Percentiles rank a stretch among this genome's conserved stretches.
Evolutionary conservation across 2,329 filamentous ascomycete genomes (phyloP).

Genomic region (Colletotrichum graminicola): DNA sequence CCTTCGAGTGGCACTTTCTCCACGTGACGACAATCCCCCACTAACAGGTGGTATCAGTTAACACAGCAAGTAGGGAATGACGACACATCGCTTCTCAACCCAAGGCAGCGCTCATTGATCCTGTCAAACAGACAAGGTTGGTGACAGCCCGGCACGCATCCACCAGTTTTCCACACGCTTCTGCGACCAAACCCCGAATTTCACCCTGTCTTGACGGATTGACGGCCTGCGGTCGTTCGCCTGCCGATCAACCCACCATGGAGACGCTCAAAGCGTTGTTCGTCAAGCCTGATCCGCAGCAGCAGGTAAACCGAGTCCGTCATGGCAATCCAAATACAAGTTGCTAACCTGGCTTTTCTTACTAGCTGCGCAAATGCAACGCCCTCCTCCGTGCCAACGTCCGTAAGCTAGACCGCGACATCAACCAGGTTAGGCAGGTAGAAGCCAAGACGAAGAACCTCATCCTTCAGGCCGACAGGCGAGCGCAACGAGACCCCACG

Average conservation of each 20-base stretch:
- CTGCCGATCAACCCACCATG: slow-evolving; percentile 66
- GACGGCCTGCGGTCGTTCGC: slow-evolving; percentile 16
- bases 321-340: slow-evolving; percentile 7
- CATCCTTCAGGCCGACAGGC: slow-evolving; percentile 85
- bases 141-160: slow-evolving; percentile 26
- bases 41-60: slow-evolving; percentile 33
- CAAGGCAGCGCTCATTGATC: slow-evolving; percentile 36
- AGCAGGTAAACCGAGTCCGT: slow-evolving; percentile 74
- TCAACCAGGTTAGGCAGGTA: slow-evolving; percentile 79
- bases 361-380: slow-evolving; percentile 94
- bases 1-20: slow-evolving; percentile 8
- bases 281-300: slow-evolving; percentile 91
- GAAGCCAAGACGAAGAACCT: slow-evolving; percentile 88
- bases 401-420: slow-evolving; percentile 95
- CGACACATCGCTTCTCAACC: slow-evolving; percentile 37
- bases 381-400: slow-evolving; percentile 88
- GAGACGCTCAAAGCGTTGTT: slow-evolving; percentile 89
- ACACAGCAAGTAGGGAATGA: slow-evolving; percentile 32
- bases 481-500: slow-evolving; percentile 82
- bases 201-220: not conserved
- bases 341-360: slow-evolving; percentile 9
- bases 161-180: not conserved
- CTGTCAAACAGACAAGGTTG: slow-evolving; percentile 37
- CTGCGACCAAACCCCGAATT: not conserved
- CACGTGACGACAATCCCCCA: slow-evolving; percentile 41